Conservation (phyloP, 1,139 yeast genomes). For the Nakaseomyces nivariensis region DNA sequence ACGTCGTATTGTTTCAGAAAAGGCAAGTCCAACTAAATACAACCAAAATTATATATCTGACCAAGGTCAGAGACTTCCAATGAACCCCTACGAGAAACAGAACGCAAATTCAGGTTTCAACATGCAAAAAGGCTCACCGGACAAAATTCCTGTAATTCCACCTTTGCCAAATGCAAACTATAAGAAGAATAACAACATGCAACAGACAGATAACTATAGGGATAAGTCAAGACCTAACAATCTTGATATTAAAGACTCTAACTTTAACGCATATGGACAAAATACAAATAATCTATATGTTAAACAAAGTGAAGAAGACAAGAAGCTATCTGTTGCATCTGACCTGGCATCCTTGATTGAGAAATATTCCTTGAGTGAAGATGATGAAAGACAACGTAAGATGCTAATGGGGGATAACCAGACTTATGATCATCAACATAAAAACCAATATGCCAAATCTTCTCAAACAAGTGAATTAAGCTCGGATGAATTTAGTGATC, state of each 20-base stretch:
- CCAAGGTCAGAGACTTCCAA: background rate
- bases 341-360: constrained; percentile 4
- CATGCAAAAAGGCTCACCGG: background rate
- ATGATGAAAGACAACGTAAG: background rate
- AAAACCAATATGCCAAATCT: background rate
- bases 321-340: constrained; percentile 4
- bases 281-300: background rate
- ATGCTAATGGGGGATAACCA: no score
- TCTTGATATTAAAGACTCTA: constrained; percentile 2
- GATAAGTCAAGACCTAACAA: background rate
- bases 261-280: background rate
- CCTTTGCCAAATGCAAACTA: background rate
- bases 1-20: constrained; percentile 2
- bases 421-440: background rate
- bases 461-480: background rate
- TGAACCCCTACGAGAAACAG: background rate
- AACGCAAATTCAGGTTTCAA: no score
- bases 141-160: background rate
- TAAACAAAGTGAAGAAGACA: background rate
- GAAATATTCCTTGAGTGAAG: constrained; percentile 4
- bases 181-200: background rate
- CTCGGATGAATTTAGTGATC: constrained; percentile 9
- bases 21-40: background rate
- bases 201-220: background rate
- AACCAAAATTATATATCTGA: background rate